A percentile compares a stretch with the other conserved stretches of the same genome.
Evolutionary conservation across 805 yeast species (phyloP).

Genomic region (Myxozyma vanderwaltii): DNA sequence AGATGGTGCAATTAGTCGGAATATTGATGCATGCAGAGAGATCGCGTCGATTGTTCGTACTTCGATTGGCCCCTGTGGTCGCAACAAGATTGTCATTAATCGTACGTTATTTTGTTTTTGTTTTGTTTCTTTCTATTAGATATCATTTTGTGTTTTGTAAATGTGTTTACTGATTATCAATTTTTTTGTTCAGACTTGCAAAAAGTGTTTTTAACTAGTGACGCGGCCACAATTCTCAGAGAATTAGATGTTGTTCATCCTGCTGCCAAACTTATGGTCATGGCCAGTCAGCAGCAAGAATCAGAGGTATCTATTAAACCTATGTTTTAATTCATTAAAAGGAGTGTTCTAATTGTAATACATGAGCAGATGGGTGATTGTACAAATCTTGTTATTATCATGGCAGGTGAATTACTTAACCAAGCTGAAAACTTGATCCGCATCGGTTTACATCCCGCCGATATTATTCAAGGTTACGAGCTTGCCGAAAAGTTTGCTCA

Average conservation of each 20-base stretch:
- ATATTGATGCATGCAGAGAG: slow-evolving; percentile 92
- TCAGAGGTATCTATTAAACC: slow-evolving; percentile 57
- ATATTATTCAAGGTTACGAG: slow-evolving; percentile 89
- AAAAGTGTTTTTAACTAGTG: slow-evolving; percentile 86
- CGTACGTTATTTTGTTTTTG: slow-evolving; percentile 35
- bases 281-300: slow-evolving; percentile 97
- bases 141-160: no score
- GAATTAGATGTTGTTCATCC: slow-evolving; percentile 96
- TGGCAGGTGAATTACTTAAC: slow-evolving; percentile 89
- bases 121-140: no score
- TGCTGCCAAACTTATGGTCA: slow-evolving; percentile 90
- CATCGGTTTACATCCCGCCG: slow-evolving; percentile 86
- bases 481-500: slow-evolving; percentile 78
- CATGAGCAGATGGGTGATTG: slow-evolving; percentile 77
- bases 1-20: slow-evolving; percentile 92
- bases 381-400: slow-evolving; percentile 84
- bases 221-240: slow-evolving; percentile 95
- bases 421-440: slow-evolving; percentile 83
- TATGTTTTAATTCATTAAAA: neutral
- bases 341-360: neutral
- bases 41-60: slow-evolving; percentile 88
- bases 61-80: slow-evolving; percentile 96
- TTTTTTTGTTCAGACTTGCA: slow-evolving; percentile 52
- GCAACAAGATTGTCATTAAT: slow-evolving; percentile 93
- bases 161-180: no score